phyloP scores from a whole-genome alignment of 768 basidiomycete species.

The Suillus ampliporus region DNA sequence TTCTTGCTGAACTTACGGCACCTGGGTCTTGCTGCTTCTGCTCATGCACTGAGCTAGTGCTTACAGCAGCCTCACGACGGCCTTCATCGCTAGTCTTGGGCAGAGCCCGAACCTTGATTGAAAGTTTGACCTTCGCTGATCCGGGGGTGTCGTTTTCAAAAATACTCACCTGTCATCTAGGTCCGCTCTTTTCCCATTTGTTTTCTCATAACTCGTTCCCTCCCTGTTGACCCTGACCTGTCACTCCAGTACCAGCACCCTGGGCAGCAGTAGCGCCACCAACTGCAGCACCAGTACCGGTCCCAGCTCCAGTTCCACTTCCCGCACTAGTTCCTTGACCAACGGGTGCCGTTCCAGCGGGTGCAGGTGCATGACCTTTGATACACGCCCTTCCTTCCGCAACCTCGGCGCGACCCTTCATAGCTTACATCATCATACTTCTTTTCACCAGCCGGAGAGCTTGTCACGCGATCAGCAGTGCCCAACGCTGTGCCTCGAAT shows the following conservation, averaged over 20 bases:
- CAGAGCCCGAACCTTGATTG: background rate
- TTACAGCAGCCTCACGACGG: no score
- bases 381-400: constrained; percentile 43
- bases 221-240: background rate
- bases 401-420: constrained; percentile 46
- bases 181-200: background rate
- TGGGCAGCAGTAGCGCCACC: background rate
- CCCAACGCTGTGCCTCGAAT: constrained; percentile 50
- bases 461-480: constrained; percentile 42
- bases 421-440: constrained; percentile 43
- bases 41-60: background rate
- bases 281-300: background rate
- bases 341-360: background rate
- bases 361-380: constrained; percentile 17
- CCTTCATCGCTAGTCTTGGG: no score
- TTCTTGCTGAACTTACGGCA: background rate
- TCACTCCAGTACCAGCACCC: background rate
- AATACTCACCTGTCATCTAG: background rate
- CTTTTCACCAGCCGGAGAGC: constrained; percentile 26
- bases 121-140: background rate
- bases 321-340: constrained; percentile 2
- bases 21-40: background rate
- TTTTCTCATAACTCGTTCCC: background rate
- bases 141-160: no score
- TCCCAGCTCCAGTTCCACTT: background rate